Evolutionary conservation across 2,329 filamentous ascomycete genomes (phyloP), one percentile per base, ranked within the genome.

Genomic region (Arthroderma sp.): DNA sequence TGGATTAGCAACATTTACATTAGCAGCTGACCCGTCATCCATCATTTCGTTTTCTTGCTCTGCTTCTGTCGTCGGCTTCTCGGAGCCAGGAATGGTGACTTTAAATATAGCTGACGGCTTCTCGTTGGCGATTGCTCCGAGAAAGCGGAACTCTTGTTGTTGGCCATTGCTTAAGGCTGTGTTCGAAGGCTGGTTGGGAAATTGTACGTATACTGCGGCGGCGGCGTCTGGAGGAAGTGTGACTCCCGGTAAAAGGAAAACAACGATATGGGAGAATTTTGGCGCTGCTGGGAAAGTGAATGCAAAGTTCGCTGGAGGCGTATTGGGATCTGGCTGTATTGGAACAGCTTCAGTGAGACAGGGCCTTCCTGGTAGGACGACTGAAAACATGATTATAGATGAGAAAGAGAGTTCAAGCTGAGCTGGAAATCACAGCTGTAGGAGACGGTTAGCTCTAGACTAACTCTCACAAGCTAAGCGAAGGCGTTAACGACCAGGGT

Each of bases 41-140:
- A 68, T 76, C 78, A 76, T 75, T 33, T 71, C 70, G 55, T 70
- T 71, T 66, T 63, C 71, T 55, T 37, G 71, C 67, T 63, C 71
- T 56, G 65, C 71, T 65, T 67, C 71, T 38, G 63, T 66, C 60
- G 63, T 63, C 21, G 21, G 60, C 6, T 58, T 58, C n/a, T 43
- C 28, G 25, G 31, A 35, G 8, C 43, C 53, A 5, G 61, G 59
- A 15, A 67, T 52, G 53, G 76, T 78, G 62, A 95, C 76, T 70
- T 87, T 90, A 78, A 97, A 96, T 58, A 97, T 87, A 37, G 91
- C 89, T 63, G 86, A 91, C 64, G 93, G 90, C 68, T 96, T 96
- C 58, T 91, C 89, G 37, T 87, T 85, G 1, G 88, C 91, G 57
- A 98, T 84, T 53, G 85, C 93, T 61, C 94, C 93, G 3, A 97